Evolutionary conservation across 768 basidiomycete genomes (phyloP).

Genomic region (Trametes sanguinea): DNA sequence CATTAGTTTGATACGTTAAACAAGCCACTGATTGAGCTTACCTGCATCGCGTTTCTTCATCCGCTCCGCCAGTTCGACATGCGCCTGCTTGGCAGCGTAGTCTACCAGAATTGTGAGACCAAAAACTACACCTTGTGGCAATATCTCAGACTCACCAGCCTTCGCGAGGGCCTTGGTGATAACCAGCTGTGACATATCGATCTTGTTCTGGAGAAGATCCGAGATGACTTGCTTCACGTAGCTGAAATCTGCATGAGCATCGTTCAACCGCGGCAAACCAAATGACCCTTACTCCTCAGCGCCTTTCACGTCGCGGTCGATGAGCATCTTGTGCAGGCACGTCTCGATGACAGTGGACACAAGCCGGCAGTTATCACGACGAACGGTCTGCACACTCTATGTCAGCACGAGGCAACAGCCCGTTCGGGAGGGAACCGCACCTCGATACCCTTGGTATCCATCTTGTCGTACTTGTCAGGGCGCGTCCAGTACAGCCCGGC

Average conservation of each 20-base stretch:
- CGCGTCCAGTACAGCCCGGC: constrained; percentile 98
- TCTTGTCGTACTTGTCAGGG: constrained; percentile 95
- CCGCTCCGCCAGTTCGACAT: constrained; percentile 91
- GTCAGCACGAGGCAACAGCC: background rate
- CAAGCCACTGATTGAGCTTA: constrained; percentile 27
- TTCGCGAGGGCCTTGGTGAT: constrained; percentile 98
- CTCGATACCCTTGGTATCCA: constrained; percentile 99
- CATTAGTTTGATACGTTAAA: background rate
- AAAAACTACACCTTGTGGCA: constrained; percentile 20
- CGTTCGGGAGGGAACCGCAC: constrained; percentile 41
- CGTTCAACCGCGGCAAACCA: background rate
- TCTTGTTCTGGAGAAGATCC: constrained; percentile 91
- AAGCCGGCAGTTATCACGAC: constrained; percentile 97
- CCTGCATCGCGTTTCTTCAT: constrained; percentile 97
- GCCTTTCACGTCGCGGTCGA: constrained; percentile 90
- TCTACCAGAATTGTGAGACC: constrained; percentile 46
- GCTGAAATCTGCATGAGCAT: constrained; percentile 40
- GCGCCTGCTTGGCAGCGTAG: constrained; percentile 94
- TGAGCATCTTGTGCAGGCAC: constrained; percentile 96
- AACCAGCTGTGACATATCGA: constrained; percentile 99
- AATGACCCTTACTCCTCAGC: constrained; percentile 75
- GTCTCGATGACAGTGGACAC: constrained; percentile 98
- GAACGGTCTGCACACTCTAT: constrained; percentile 70
- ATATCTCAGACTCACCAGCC: constrained; percentile 46
- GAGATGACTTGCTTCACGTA: constrained; percentile 94